Evolutionary conservation across 1,139 yeast genomes (phyloP).

Genomic region (Debaryomycetaceae sp.): DNA sequence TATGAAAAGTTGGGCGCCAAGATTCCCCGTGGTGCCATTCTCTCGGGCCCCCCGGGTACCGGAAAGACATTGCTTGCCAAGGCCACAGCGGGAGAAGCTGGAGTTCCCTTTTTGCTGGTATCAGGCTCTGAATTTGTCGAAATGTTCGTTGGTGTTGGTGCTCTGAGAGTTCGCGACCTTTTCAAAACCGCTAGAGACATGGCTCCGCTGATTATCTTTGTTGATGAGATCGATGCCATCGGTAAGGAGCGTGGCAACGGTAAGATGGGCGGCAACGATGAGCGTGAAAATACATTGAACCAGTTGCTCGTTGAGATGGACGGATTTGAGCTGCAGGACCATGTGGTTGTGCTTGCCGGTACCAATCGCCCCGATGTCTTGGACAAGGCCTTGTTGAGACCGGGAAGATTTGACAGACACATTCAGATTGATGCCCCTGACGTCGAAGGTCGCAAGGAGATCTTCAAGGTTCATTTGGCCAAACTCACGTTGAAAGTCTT

Average conservation of each 20-base stretch:
- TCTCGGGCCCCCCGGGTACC: constrained; percentile 85
- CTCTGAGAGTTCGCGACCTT: constrained; percentile 75
- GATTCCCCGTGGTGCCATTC: constrained; percentile 78
- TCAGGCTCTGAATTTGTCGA: constrained; percentile 80
- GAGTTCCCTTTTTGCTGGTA: constrained; percentile 77
- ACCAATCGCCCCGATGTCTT: constrained; percentile 77
- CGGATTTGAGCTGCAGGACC: constrained; percentile 71
- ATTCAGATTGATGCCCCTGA: constrained; percentile 72
- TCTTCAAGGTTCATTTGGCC: constrained; percentile 64
- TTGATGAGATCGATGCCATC: constrained; percentile 83
- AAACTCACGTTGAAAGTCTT: constrained; percentile 44
- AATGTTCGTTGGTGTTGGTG: constrained; percentile 84
- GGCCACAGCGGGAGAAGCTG: constrained; percentile 86
- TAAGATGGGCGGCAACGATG: constrained; percentile 68
- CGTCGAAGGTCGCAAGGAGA: constrained; percentile 71
- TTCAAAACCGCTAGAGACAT: constrained; percentile 75
- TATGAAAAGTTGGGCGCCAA: constrained; percentile 78
- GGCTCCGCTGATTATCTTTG: constrained; percentile 77
- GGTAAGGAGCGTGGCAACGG: constrained; percentile 76
- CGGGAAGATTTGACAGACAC: constrained; percentile 82
- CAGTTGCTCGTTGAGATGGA: constrained; percentile 84
- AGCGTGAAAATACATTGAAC: constrained; percentile 74
- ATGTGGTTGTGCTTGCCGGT: constrained; percentile 79
- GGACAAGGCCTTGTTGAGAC: constrained; percentile 74
- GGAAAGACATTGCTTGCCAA: constrained; percentile 79